Percentiles rank a stretch among this genome's conserved stretches.
Evolutionary conservation across 2,329 filamentous ascomycete species (phyloP).

Genomic region (Cladosporium sp.): DNA sequence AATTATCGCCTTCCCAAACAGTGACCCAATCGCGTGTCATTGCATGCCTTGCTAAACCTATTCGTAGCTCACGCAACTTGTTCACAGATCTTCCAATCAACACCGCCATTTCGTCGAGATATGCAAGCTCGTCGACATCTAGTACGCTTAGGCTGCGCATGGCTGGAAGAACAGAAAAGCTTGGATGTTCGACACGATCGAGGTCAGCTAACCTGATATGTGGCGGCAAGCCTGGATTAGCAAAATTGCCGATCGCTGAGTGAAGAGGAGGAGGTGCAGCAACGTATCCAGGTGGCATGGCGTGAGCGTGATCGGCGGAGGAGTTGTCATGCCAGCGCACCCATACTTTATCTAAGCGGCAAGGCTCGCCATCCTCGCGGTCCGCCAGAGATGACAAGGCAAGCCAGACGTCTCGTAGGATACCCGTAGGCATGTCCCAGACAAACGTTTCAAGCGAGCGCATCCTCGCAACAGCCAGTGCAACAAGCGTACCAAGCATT

Average conservation of each 20-base stretch:
- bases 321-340: conserved; percentile 79
- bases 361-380: conserved; percentile 54
- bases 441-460: conserved; percentile 74
- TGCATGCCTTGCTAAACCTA: conserved; percentile 63
- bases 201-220: conserved; percentile 32
- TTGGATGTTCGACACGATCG: conserved; percentile 68
- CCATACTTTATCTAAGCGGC: conserved; percentile 70
- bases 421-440: conserved; percentile 87
- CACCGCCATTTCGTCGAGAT: conserved; percentile 76
- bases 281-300: conserved; percentile 16
- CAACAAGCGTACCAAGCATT: conserved; percentile 81
- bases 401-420: conserved; percentile 76
- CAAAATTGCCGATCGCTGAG: conserved; percentile 2
- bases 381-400: conserved; percentile 68
- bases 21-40: conserved; percentile 53
- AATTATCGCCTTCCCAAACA: conserved; percentile 58
- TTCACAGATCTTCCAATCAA: conserved; percentile 67
- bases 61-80: conserved; percentile 64
- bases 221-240: conserved; percentile 15
- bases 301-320: conserved; percentile 36
- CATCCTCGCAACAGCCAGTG: conserved; percentile 76
- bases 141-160: conserved; percentile 71
- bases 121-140: conserved; percentile 77
- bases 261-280: conserved; percentile 18
- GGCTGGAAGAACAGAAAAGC: conserved; percentile 71